phyloP scores from a whole-genome alignment of 2,329 filamentous ascomycete species.

The Neopestalotiopsis rosae region DNA sequence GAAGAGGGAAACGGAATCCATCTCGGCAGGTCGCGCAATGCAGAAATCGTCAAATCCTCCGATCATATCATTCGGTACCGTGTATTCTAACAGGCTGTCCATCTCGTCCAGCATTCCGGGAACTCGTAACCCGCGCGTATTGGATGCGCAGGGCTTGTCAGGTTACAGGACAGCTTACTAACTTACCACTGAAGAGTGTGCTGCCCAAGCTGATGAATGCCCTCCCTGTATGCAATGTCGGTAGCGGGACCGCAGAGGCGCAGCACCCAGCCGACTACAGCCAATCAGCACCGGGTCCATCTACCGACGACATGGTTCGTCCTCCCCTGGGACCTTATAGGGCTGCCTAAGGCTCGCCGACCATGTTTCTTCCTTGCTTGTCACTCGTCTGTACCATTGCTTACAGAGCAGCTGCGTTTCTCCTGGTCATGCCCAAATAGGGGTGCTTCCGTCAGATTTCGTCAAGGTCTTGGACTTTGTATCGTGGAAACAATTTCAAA shows the following conservation, averaged over 20 bases:
- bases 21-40: no score
- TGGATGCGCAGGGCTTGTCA: no score
- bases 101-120: no score
- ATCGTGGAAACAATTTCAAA: neutral
- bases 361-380: neutral
- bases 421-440: neutral
- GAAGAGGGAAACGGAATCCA: no score
- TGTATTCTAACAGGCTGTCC: no score
- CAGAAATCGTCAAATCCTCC: no score
- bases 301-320: constrained; percentile 1
- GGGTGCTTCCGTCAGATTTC: neutral
- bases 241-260: neutral
- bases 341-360: neutral
- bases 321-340: neutral
- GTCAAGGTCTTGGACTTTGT: neutral
- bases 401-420: neutral
- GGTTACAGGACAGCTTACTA: no score
- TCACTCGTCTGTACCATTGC: neutral
- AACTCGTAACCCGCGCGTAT: no score
- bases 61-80: no score
- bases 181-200: no score
- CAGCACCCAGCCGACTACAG: neutral
- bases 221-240: neutral
- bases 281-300: constrained; percentile 2
- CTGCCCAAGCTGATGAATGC: neutral